These are phyloP conservation scores for Gaertneriomyces semiglobifer DNA, from an alignment of 192 early-diverging fungal species.

Conservation along the genomic window DNA sequence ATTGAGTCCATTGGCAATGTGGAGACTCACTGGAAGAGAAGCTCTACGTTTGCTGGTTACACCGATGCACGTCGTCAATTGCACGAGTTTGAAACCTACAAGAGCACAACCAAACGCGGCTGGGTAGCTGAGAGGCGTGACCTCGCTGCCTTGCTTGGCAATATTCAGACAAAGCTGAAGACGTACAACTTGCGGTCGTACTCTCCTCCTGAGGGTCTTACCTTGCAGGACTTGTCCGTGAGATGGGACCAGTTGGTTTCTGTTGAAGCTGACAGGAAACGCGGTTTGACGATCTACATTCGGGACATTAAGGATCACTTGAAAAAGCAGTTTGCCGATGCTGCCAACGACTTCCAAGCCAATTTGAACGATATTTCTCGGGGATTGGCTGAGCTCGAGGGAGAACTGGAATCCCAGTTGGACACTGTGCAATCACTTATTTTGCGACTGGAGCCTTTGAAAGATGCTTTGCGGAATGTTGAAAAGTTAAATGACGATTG, in stretches of 20 bases:
- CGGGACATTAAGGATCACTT: constrained; percentile 81
- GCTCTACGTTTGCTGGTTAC: constrained; percentile 65
- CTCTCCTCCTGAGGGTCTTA: constrained; percentile 70
- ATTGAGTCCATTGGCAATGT: constrained; percentile 65
- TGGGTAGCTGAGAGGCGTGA: constrained; percentile 84
- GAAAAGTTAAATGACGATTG: constrained; percentile 66
- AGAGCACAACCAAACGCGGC: constrained; percentile 43
- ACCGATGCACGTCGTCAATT: constrained; percentile 71
- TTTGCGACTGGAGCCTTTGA: constrained; percentile 33
- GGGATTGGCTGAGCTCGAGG: constrained; percentile 65
- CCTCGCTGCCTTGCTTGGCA: constrained; percentile 75
- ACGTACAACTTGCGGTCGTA: constrained; percentile 91
- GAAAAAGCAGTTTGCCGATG: constrained; percentile 72
- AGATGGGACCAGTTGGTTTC: constrained; percentile 71
- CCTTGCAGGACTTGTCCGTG: constrained; percentile 71
- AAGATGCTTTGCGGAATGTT: constrained; percentile 43
- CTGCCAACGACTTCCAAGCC: constrained; percentile 77
- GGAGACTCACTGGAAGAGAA: constrained; percentile 64
- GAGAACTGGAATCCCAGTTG: constrained; percentile 70
- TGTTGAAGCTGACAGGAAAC: constrained; percentile 76
- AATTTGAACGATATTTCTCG: constrained; percentile 68
- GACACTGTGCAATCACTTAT: constrained; percentile 59
- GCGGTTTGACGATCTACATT: constrained; percentile 78
- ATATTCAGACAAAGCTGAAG: constrained; percentile 95
- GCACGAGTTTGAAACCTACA: constrained; percentile 77